Evolutionary conservation across 192 early-diverging fungal genomes (phyloP), one percentile per base, ranked within the genome.

Genomic region (Spizellomyces sp.): DNA sequence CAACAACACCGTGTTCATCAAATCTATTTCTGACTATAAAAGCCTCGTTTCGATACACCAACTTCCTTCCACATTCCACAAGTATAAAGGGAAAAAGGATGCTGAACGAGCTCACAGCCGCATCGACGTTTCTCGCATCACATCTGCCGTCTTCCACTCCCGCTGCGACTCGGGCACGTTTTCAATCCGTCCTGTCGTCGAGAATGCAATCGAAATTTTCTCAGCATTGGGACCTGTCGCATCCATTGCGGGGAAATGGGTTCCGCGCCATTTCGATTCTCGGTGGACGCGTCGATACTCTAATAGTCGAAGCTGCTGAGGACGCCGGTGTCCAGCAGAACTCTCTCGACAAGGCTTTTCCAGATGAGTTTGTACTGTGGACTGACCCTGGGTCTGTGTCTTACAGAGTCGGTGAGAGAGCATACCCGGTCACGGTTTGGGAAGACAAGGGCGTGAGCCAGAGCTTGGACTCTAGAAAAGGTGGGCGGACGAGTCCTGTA

Each of bases 181-280:
- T 87, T 71, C 85, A 86, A 68, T 58, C 71, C 55, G 71, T 80
- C 48, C 79, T 93, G 50, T 65, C 75, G 15, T 73, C 64, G n/a
- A 48, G 84, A 6, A 80, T 93, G 71, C 57, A 76, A 6, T 75
- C 77, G 44, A 87, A 85, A 65, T 94, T 88, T 66, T 65, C 69
- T 54, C 83, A 87, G 47, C 92, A 94, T 66, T 94, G 92, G 92
- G 83, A 94, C 62, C 56, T 83, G 6, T 76, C 86, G 48, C 77
- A 81, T 45, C 90, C 92, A 14, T 75, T 73, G 52, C 74, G 70
- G 17, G 92, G 92, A 61, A 92, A 90, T 75, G 92, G 80, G 22
- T 94, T 90, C 81, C 81, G 92, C 78, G 87, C 91, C 21, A 82
- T 94, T 67, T 86, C 89, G 48, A 89, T 87, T 69, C 91, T 89